phyloP scores from a whole-genome alignment of 2,329 filamentous ascomycete species.

The Talaromyces sp. region DNA sequence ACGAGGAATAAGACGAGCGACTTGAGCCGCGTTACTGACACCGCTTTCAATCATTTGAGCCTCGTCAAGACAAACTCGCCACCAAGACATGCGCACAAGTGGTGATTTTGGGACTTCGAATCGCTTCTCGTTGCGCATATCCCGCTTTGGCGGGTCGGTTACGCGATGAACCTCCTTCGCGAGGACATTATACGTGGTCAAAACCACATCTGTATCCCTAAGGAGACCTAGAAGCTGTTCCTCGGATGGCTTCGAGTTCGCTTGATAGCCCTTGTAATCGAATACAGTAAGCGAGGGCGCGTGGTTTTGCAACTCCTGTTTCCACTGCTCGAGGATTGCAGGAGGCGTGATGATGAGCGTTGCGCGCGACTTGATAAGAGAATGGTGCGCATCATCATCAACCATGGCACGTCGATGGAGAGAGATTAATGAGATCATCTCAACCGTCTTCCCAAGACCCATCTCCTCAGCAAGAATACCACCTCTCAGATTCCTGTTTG shows the following conservation, averaged over 20 bases:
- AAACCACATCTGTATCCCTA: conserved; percentile 54
- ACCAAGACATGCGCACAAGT: conserved; percentile 79
- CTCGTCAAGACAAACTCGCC: conserved; percentile 70
- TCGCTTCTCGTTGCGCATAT: conserved; percentile 62
- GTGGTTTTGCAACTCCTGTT: conserved; percentile 58
- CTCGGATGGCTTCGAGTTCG: conserved; percentile 34
- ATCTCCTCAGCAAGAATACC: conserved; percentile 53
- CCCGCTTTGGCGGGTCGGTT: conserved; percentile 66
- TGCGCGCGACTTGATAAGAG: conserved; percentile 47
- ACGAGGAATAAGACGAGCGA: conserved; percentile 77
- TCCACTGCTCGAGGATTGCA: conserved; percentile 64
- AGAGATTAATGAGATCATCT: conserved; percentile 49
- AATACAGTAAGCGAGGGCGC: conserved; percentile 57
- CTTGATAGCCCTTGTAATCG: conserved; percentile 57
- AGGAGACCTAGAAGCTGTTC: conserved; percentile 50
- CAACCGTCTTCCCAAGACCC: conserved; percentile 53
- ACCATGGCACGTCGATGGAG: conserved; percentile 35
- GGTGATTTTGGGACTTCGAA: conserved; percentile 70
- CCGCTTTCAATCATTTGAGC: conserved; percentile 92
- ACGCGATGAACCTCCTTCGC: conserved; percentile 78
- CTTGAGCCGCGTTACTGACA: conserved; percentile 75
- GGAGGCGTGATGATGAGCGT: conserved; percentile 64
- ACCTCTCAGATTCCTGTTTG: conserved; percentile 35
- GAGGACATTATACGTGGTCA: conserved; percentile 69
- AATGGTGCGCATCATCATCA: conserved; percentile 24